Base-by-base conservation (phyloP, 2,329 filamentous ascomycete genomes). In the Magnaporthiopsis incrustans region DNA sequence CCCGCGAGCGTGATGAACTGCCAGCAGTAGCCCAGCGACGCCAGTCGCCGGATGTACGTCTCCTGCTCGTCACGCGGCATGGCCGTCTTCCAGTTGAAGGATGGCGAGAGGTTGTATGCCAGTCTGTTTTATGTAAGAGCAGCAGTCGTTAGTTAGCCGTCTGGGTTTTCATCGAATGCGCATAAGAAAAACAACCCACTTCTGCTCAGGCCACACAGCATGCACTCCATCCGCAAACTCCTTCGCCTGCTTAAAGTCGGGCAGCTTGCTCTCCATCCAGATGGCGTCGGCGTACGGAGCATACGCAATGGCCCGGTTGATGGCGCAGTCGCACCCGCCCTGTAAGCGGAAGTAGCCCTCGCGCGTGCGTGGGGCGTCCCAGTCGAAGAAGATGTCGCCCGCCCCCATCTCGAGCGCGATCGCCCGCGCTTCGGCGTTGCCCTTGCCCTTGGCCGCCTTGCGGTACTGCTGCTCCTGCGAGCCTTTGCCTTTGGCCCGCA, bases 1-100 rank as follows among this genome's bases (percentile, higher is more conserved):
- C 95, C 95, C 6, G 94, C 95, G 60, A 99, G 86, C n/a, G 95
- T 99, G 82, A 99, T 99, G 83, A 99, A 99, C 78, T 99, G 95
- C 95, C 95, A 99, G 86, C 92, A 96, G 85, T 99, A 99, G 67
- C 95, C 95, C 61, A 99, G 85, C 67, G 81, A 73, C 66, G 88
- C 92, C 57, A 99, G 89, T 57, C 95, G 91, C 67, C 88, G 82
- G 81, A 99, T 99, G 81, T 98, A 99, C 26, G 95, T 99, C 81
- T 97, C 92, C 80, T 99, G 95, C 76, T 98, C 94, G 63, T 85
- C 83, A 69, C 90, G 87, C 59, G 91, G 84, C 93, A 97, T 97
- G 71, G 94, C 95, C 65, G 92, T 85, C 83, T 98, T 98, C 95
- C 95, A 99, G 86, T 99, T 99, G 89, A 99, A 99, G 4, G 92